phyloP scores from a whole-genome alignment of 1,284 basidiomycete genomes.

The Irpex sp. region DNA sequence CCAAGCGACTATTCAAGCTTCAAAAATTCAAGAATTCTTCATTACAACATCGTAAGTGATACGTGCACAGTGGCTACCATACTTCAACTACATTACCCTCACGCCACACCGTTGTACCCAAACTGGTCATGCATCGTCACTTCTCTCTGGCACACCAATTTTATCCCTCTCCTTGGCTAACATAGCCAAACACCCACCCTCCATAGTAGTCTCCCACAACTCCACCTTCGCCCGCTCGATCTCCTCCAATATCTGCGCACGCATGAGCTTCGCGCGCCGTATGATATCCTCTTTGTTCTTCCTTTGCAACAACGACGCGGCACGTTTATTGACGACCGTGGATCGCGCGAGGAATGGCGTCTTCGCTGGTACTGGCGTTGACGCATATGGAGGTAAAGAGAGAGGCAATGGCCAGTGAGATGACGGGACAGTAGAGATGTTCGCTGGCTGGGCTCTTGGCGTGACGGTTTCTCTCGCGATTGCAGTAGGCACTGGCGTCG shows the following conservation, averaged over 20 bases:
- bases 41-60: background rate
- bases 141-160: background rate
- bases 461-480: background rate
- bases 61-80: background rate
- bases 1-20: no score
- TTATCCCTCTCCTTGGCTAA: conserved; percentile 37
- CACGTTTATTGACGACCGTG: background rate
- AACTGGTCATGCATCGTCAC: no score
- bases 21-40: background rate
- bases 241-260: conserved; percentile 48
- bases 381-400: background rate
- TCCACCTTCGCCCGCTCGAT: conserved; percentile 58
- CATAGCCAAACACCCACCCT: conserved; percentile 62
- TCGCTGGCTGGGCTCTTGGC: background rate
- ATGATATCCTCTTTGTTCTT: conserved; percentile 37
- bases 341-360: background rate
- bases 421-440: background rate
- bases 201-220: conserved; percentile 72
- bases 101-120: no score
- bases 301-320: background rate
- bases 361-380: background rate
- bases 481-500: background rate
- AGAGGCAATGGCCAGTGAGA: background rate
- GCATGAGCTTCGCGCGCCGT: conserved; percentile 47
- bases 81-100: background rate